Evolutionary conservation across 2,329 filamentous ascomycete genomes (phyloP), one percentile per base, ranked within the genome.

Genomic region (Fusarium praegraminearum): DNA sequence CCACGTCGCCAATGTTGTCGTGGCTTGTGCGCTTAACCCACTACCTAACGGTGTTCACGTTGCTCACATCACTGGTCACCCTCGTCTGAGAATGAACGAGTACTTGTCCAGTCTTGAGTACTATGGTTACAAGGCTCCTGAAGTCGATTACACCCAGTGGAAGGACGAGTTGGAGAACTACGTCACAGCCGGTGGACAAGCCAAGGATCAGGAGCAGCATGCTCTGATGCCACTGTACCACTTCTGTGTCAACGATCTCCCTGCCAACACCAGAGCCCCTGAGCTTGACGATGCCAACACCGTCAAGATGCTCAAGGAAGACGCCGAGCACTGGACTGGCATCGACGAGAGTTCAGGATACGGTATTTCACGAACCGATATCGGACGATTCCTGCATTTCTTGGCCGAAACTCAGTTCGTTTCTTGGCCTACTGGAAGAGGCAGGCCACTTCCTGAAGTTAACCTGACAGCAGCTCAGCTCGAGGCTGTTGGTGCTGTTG

Each of bases 1-100:
- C 67, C 93, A 97, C 71, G 94, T 98, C 36, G 88, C 91, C 2
- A 86, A 88, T n/a, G 87, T 97, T 10, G 91, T 97, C n/a, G 87
- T 97, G 11, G 91, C 97, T 28, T 84, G 90, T 7, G 86, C 89
- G 12, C 55, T 64, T 0, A 85, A 97, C 73, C 86, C 90, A 76
- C 90, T 90, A 1, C 84, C 88, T 1, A 67, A 73, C 8, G 74
- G 69, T 22, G 50, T 62, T 24, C 83, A 86, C 64, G 92, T 97
- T 8, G 86, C 89, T 2, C 93, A 97, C 70, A 89, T 97, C 54
- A 97, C 93, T 2, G 88, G 88, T 9, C 93, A 94, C 78, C 93
- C 93, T 5, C 86, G 93, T 18, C 86, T 96, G 41, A 89, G 88
- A 4, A 90, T 94, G 84, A 93, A 91, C 80, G 86, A 93, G 76